Conservation (phyloP, 345 rosid species). For the Rhodomyrtus tomentosa region DNA sequence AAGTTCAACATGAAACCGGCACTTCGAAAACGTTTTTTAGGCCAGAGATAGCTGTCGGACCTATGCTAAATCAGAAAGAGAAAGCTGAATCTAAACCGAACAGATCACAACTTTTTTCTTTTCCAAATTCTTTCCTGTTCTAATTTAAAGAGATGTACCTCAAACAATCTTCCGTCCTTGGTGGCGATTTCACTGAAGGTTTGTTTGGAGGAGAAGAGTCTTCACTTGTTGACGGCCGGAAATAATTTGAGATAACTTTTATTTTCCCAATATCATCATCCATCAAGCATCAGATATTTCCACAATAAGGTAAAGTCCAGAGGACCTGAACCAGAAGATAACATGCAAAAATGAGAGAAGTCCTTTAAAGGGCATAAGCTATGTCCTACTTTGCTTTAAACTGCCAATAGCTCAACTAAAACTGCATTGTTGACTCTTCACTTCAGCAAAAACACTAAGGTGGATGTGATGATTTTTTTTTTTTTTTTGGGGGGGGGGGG, state of each 20-base stretch:
- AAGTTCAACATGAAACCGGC: conserved; percentile 68
- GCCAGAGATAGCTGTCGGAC: conserved; percentile 25
- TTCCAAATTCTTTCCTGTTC: neutral
- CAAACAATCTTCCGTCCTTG: conserved; percentile 18
- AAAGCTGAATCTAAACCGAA: conserved; percentile 11
- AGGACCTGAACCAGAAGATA: neutral
- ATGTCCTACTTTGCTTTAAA: neutral
- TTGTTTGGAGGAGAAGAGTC: conserved; percentile 18
- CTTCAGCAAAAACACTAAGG: neutral
- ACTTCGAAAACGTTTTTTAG: conserved; percentile 34
- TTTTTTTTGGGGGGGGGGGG: too few relatives aligned
- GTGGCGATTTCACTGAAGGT: conserved; percentile 28
- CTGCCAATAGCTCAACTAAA: neutral
- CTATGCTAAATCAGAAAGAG: conserved; percentile 48
- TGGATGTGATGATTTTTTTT: neutral
- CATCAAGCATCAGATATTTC: conserved; percentile 37
- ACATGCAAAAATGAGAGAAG: neutral
- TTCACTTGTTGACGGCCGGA: conserved; percentile 37
- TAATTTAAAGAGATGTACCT: conserved; percentile 21
- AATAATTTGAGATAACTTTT: conserved; percentile 60
- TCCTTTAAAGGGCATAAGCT: neutral
- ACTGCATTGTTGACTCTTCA: neutral
- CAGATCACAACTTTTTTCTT: neutral
- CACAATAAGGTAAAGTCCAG: neutral
- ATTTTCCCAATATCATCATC: conserved; percentile 56